phyloP scores from a whole-genome alignment of 2,329 filamentous ascomycete genomes.

The Venturia pyrina region DNA sequence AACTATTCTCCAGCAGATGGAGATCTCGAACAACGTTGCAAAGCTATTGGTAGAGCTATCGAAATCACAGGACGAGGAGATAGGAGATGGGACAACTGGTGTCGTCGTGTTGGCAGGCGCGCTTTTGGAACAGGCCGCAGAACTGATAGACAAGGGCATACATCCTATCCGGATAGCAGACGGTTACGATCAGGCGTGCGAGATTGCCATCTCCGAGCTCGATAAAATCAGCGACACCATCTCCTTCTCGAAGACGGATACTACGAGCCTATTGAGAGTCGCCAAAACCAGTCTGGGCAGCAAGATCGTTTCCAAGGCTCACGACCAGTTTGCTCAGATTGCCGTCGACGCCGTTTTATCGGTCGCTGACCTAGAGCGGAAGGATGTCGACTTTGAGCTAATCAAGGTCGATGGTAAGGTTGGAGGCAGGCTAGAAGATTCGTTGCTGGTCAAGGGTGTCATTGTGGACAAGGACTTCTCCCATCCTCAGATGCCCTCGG shows the following conservation, averaged over 20 bases:
- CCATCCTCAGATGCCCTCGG: slow-evolving; percentile 95
- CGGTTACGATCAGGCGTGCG: slow-evolving; percentile 94
- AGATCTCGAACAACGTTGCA: slow-evolving; percentile 96
- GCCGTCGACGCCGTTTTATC: slow-evolving; percentile 94
- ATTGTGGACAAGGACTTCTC: slow-evolving; percentile 99
- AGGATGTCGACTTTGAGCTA: slow-evolving; percentile 96
- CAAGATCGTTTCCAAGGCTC: slow-evolving; percentile 98
- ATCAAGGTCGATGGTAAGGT: slow-evolving; percentile 99
- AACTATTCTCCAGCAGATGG: slow-evolving; percentile 94
- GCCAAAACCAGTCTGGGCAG: slow-evolving; percentile 92
- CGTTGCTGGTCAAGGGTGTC: slow-evolving; percentile 90
- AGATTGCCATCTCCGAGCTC: slow-evolving; percentile 86
- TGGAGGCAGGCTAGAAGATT: slow-evolving; percentile 85
- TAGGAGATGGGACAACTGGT: slow-evolving; percentile 95
- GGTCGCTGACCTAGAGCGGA: slow-evolving; percentile 89
- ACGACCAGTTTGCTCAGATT: slow-evolving; percentile 96
- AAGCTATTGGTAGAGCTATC: slow-evolving; percentile 95
- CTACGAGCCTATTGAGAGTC: slow-evolving; percentile 81
- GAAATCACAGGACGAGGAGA: slow-evolving; percentile 97
- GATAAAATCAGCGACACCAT: slow-evolving; percentile 90
- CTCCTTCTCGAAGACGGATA: slow-evolving; percentile 70
- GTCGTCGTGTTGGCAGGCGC: slow-evolving; percentile 94
- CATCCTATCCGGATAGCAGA: slow-evolving; percentile 98
- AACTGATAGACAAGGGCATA: slow-evolving; percentile 98
- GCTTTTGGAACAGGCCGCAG: slow-evolving; percentile 89